Base-by-base conservation (phyloP, 73 alveolate genomes). In the Paramecium sonneborni region DNA sequence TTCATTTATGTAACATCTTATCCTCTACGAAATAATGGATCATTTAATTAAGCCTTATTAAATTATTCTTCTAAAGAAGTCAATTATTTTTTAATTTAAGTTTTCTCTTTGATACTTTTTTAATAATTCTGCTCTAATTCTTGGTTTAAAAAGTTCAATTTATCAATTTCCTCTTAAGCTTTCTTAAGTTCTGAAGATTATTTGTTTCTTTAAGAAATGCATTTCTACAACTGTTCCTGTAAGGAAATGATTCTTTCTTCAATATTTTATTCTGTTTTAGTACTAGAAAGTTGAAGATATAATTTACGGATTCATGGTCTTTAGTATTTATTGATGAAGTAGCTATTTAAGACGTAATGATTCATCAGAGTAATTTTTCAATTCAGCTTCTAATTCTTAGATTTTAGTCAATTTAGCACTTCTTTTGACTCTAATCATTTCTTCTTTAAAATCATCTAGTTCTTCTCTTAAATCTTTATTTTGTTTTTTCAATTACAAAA, bases 311-410 rank as follows among this genome's bases (percentile, higher is more conserved):
- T 79, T 79, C 37, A 18, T 18, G 20, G 44, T 44, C 8, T 44
- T 79, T 20, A 79, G 28, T 24, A 79, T 30, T 23, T 79, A 79
- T 79, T 79, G 38, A 46, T 79, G 90, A 9, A 79, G 44, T 11
- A 79, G 37, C 18, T 34, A 20, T 24, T 79, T 79, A 1, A 79
- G 43, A 5, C 90, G 46, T 6, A 21, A 14, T 2, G 76, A 24
- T 46, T 79, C 90, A 23, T 79, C 90, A 10, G 46, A 23, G 28
- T 14, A 79, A 24, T 43, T 39, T n/a, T 79, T 79, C 28, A 79
- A n/a, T 39, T 79, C 90, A 14, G 90, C 90, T 24, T 79, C 90
- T 39, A 79, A 30, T 79, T 79, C 90, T 34, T 79, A 44, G 32
- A 79, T 79, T 20, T 44, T 38, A 1, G 90, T 79, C 15, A 79